Evolutionary conservation across 225 moss, liverwort and hornwort species (phyloP).

Genomic region (Bryum argenteum): DNA sequence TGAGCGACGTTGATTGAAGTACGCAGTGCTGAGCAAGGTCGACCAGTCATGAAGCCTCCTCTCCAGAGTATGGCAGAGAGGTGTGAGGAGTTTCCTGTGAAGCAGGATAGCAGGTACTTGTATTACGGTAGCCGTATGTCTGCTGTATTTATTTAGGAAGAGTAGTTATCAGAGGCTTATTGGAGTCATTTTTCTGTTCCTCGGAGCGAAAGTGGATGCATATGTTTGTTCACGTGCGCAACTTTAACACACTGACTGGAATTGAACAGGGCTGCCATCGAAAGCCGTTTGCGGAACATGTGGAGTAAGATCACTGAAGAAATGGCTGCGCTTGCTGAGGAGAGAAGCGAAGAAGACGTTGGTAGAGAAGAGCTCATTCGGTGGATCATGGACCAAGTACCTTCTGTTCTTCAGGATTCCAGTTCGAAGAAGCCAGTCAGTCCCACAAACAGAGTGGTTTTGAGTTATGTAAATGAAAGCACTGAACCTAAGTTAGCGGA

Average conservation of each 20-base stretch:
- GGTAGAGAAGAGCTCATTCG: slow-evolving; percentile 59
- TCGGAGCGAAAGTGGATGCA: background rate
- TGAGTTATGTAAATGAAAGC: slow-evolving; percentile 6
- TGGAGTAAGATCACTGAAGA: slow-evolving; percentile 86
- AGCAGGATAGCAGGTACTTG: slow-evolving; percentile 45
- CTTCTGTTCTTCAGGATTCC: slow-evolving; percentile 60
- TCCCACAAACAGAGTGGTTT: slow-evolving; percentile 7
- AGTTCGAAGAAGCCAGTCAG: slow-evolving; percentile 36
- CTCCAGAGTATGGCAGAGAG: slow-evolving; percentile 31
- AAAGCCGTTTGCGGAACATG: slow-evolving; percentile 76
- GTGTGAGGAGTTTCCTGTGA: slow-evolving; percentile 31
- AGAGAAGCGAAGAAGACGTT: slow-evolving; percentile 52
- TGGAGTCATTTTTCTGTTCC: slow-evolving; percentile 1
- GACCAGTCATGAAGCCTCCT: slow-evolving; percentile 20
- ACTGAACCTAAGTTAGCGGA: slow-evolving; percentile 23
- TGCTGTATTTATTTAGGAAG: background rate
- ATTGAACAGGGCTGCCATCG: slow-evolving; percentile 59
- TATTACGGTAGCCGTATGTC: background rate
- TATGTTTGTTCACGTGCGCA: background rate
- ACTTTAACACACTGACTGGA: slow-evolving; percentile 14
- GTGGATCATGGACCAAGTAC: slow-evolving; percentile 73
- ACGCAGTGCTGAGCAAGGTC: slow-evolving; percentile 27
- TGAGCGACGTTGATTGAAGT: slow-evolving; percentile 34
- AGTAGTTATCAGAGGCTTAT: background rate
- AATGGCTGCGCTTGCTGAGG: slow-evolving; percentile 76